Conservation (phyloP, 768 basidiomycete genomes). For the Naematelia aurantialba region DNA sequence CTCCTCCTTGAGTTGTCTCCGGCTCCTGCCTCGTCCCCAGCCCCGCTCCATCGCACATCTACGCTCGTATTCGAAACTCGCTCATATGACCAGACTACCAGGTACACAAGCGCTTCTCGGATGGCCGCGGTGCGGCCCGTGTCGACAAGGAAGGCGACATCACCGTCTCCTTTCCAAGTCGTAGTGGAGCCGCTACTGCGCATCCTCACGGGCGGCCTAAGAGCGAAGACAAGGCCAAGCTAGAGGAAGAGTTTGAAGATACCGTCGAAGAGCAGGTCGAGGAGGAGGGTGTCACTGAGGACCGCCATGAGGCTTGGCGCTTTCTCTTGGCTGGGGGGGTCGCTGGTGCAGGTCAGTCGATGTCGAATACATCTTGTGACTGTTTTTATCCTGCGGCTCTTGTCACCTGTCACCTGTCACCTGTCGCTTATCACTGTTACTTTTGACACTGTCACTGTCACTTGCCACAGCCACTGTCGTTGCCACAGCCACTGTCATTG, state of each 20-base stretch:
- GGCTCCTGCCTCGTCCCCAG: not conserved
- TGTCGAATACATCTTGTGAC: no score
- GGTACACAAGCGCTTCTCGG: conserved; percentile 52
- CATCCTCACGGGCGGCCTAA: not conserved
- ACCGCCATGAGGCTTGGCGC: conserved; percentile 60
- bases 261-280: conserved; percentile 20
- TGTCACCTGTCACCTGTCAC: not conserved
- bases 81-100: conserved; percentile 44
- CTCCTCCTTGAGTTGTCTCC: not conserved
- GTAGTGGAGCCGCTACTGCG: conserved; percentile 6
- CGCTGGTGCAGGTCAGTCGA: conserved; percentile 77
- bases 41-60: no score
- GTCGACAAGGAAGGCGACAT: conserved; percentile 82
- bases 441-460: no score
- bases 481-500: no score
- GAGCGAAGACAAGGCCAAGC: conserved; percentile 7
- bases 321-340: conserved; percentile 91
- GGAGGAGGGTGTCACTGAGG: conserved; percentile 52
- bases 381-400: no score
- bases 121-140: conserved; percentile 71
- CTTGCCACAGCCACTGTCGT: no score
- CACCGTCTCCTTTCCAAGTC: conserved; percentile 48
- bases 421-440: not conserved
- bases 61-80: no score
- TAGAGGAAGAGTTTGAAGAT: conserved; percentile 34